These are phyloP conservation scores for Camellia sinensis DNA, from an alignment of 148 eudicot genomes.

Conservation along the genomic window DNA sequence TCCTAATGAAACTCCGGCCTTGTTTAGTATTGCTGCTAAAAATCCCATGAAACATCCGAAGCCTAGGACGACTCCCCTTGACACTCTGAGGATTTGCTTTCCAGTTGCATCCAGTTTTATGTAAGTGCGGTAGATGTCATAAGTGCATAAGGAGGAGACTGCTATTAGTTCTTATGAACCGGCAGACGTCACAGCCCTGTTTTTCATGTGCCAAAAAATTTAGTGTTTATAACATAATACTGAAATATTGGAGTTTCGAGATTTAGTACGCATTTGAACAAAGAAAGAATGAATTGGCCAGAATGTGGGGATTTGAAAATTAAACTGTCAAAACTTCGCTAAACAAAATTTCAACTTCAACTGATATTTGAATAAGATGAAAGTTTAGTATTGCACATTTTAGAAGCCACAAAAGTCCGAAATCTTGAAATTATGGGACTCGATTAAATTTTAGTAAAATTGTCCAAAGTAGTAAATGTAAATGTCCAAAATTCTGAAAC, in stretches of 20 bases:
- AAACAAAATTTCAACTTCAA: too few relatives aligned
- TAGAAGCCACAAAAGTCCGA: too few relatives aligned
- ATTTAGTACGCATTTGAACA: not conserved
- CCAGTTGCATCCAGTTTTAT: conserved; percentile 79
- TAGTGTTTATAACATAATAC: not conserved
- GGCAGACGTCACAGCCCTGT: conserved; percentile 95
- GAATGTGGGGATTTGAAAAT: too few relatives aligned
- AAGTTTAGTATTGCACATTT: too few relatives aligned
- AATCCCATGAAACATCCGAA: conserved; percentile 96
- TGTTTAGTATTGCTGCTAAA: conserved; percentile 80
- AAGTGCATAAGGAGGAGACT: conserved; percentile 89
- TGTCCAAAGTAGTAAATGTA: too few relatives aligned
- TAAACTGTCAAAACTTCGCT: too few relatives aligned
- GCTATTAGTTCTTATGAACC: conserved; percentile 93
- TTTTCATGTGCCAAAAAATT: not conserved
- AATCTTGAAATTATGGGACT: too few relatives aligned
- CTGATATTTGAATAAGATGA: too few relatives aligned
- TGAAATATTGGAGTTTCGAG: not conserved
- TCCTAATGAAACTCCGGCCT: conserved; percentile 76
- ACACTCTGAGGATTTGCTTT: conserved; percentile 76
- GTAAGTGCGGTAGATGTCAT: conserved; percentile 88
- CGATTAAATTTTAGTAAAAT: too few relatives aligned
- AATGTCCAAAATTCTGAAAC: too few relatives aligned
- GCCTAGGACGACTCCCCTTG: conserved; percentile 54
- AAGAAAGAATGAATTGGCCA: too few relatives aligned